Evolutionary conservation across 1,139 yeast species (phyloP), one percentile per base, ranked within the genome.

Genomic region (Protomyces lactucae-debilis): DNA sequence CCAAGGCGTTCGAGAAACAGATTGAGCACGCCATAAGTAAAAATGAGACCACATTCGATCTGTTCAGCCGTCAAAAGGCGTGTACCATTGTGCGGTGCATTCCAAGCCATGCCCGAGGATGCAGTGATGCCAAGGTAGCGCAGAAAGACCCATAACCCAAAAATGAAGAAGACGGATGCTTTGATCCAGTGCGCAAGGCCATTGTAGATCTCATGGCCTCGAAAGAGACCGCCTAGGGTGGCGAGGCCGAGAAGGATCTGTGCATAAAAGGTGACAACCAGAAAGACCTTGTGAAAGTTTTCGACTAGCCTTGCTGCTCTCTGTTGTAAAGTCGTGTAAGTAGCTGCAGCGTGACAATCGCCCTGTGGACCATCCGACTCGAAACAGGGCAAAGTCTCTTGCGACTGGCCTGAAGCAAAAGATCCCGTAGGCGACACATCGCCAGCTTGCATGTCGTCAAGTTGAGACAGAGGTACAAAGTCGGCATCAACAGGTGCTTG

Each of bases 151-250:
- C 91, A 75, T 6, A 92, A 67, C 10, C 99, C 99, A 60, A 87
- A 78, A 2, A 82, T 71, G 68, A 90, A 81, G 74, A 93, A 92
- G 2, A 93, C 93, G 14, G 95, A 95, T 66, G 99, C 99, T 76
- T 93, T 93, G 74, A 93, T 92, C 80, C 90, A 89, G 75, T 93
- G 99, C 1, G 99, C 99, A 67, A 92, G 80, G 64, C 93, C 76
- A 72, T 89, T 91, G 77, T 88, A 93, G 5, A 92, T 86, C 23
- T 79, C 78, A 36, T 72, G 74, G 5, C 83, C 91, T 74, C 82
- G 76, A 40, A 96, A 98, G 70, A 90, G 75, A 48, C 86, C 73
- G 64, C 82, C 83, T 60, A 88, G 87, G 2, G 88, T 85, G 4
- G 91, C 91, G 43, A 87, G 73, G n/a, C 95, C 97, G 5, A 90